Percentiles rank a stretch among this genome's conserved stretches.
phyloP scores from a whole-genome alignment of 2,329 filamentous ascomycete species.

The Penicillium verrucosum region DNA sequence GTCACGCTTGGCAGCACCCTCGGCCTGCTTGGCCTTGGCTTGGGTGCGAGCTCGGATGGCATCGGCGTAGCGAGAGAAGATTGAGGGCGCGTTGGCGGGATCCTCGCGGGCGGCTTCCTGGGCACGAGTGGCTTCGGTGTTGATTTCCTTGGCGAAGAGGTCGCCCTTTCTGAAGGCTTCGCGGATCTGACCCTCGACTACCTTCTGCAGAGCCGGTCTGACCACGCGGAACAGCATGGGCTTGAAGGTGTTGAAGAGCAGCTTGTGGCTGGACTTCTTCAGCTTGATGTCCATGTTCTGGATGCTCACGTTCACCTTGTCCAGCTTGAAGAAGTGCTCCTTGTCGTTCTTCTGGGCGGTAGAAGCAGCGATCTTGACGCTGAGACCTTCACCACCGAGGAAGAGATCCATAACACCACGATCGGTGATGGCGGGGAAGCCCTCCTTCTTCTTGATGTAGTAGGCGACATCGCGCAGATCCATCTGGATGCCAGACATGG shows the following conservation, averaged over 20 bases:
- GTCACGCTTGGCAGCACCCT: conserved; percentile 55
- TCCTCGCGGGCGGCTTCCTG: conserved; percentile 63
- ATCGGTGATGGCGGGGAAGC: conserved; percentile 84
- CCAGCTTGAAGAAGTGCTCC: conserved; percentile 90
- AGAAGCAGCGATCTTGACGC: conserved; percentile 86
- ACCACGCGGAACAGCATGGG: conserved; percentile 80
- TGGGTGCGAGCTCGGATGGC: conserved; percentile 71
- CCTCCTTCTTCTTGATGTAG: conserved; percentile 91
- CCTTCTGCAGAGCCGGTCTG: conserved; percentile 79
- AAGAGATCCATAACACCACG: conserved; percentile 85
- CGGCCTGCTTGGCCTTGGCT: conserved; percentile 74
- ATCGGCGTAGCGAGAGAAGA: conserved; percentile 79
- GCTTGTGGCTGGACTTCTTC: conserved; percentile 92
- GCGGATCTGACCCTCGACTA: conserved; percentile 83
- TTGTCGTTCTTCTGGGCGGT: conserved; percentile 71
- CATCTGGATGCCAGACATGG: conserved; percentile 86
- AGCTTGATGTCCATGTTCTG: conserved; percentile 82
- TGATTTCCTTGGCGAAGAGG: conserved; percentile 67
- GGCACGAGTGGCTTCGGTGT: conserved; percentile 76
- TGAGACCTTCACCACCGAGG: conserved; percentile 81
- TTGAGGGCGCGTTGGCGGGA: conserved; percentile 71
- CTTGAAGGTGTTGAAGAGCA: conserved; percentile 83
- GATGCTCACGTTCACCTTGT: conserved; percentile 79
- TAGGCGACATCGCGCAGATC: conserved; percentile 85
- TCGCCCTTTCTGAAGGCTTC: conserved; percentile 77